These are phyloP conservation scores for Rhipidocladum racemiflorum DNA, from an alignment of 176 grass and related monocot species.

Conservation along the genomic window DNA sequence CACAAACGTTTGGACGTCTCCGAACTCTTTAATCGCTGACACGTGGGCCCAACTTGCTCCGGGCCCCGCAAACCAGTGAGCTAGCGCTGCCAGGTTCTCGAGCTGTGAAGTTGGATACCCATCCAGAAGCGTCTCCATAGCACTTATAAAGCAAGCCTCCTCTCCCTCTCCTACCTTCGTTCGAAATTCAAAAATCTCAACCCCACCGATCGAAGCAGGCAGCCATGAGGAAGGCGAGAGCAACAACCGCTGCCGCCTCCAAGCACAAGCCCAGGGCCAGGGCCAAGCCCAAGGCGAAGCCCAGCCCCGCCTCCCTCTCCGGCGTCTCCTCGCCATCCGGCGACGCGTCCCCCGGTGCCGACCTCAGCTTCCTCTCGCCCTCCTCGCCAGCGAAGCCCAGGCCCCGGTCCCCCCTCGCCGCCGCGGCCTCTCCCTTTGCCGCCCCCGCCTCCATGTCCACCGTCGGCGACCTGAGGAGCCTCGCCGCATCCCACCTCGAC, in stretches of 20 bases:
- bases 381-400: constrained; percentile 15
- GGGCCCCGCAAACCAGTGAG: neutral
- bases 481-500: constrained; percentile 42
- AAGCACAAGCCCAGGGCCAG: constrained; percentile 23
- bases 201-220: neutral
- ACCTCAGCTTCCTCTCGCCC: constrained; percentile 32
- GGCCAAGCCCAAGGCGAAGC: constrained; percentile 35
- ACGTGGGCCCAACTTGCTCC: neutral
- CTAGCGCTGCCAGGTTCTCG: neutral
- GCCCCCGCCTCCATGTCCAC: neutral
- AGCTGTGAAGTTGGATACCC: neutral
- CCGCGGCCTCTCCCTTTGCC: neutral
- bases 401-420: constrained; percentile 3
- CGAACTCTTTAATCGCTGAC: neutral
- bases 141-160: neutral
- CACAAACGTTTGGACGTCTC: too few relatives aligned
- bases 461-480: constrained; percentile 43
- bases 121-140: neutral
- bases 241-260: neutral
- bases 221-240: constrained; percentile 35
- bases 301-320: constrained; percentile 32
- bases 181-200: constrained; percentile 17
- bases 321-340: constrained; percentile 13
- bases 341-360: neutral
- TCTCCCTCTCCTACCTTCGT: neutral